Base-by-base conservation (phyloP, 192 early-diverging fungal genomes). In the Coemansia furcata region DNA sequence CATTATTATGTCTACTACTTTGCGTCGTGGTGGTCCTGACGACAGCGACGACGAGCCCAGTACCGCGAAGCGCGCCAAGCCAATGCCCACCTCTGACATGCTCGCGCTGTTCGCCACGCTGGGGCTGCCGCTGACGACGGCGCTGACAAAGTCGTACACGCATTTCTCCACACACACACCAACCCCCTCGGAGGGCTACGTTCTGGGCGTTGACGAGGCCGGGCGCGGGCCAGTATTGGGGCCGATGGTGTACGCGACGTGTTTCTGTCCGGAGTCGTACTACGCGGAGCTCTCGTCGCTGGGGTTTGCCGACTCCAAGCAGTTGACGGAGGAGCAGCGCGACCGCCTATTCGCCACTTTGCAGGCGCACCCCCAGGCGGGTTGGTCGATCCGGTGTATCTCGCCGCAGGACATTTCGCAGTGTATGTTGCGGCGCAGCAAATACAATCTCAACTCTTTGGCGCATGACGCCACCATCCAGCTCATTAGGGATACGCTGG, bases 301-400 rank as follows among this genome's bases (percentile, higher is more conserved):
- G 10, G 95, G 95, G 3, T 94, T 99, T 65, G 93, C 89, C 49
- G 98, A 99, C 74, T 98, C 97, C n/a, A 99, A 99, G 74, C 88
- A 88, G 15, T 80, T 99, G 12, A 92, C 86, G 9, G 94, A 95
- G 65, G 78, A 83, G 7, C 76, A 89, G 62, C 85, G 98, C 43
- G 88, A 87, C n/a, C 58, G 59, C 10, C 76, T 96, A 7, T 93
- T 98, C 73, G 73, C 76, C 9, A 74, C 80, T 9, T 79, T 95
- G 39, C 74, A 88, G 38, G 66, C 69, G 12, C 11, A 62, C 39
- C 35, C 91, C 30, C 83, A 87, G 67, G 82, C 95, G 8, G 95
- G 96, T 0, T 99, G 93, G 90, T 90, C 89, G 12, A 90, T 95
- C 4, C 75, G 87, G 38, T 87, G 87, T 9, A 87, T 95, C 30